Conservation (phyloP, 2,329 filamentous ascomycete genomes). For the Colletotrichum sp. region DNA sequence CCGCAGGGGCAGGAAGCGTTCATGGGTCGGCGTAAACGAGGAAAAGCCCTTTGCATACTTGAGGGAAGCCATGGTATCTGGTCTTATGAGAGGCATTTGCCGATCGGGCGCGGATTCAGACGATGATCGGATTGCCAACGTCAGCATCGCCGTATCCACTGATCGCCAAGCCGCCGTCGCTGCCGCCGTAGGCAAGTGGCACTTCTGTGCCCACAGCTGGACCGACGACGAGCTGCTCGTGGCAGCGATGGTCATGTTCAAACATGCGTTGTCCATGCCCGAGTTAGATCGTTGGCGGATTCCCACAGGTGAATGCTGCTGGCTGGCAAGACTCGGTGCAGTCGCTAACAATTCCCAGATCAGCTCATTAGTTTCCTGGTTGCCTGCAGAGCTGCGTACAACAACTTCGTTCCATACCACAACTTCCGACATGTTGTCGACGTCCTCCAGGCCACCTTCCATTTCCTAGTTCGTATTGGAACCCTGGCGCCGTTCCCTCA, state of each 20-base stretch:
- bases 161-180: conserved; percentile 72
- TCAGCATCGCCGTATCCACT: conserved; percentile 71
- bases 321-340: conserved; percentile 23
- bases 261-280: conserved; percentile 83
- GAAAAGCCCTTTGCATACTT: conserved; percentile 88
- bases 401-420: conserved; percentile 94
- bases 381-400: conserved; percentile 92
- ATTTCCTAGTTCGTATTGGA: conserved; percentile 84
- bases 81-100: conserved; percentile 88
- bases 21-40: conserved; percentile 88
- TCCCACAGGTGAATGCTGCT: conserved; percentile 67
- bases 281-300: conserved; percentile 84
- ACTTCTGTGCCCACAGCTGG: conserved; percentile 89
- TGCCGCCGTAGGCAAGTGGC: conserved; percentile 77
- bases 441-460: conserved; percentile 91
- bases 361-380: conserved; percentile 86
- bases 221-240: conserved; percentile 89
- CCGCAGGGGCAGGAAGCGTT: conserved; percentile 80
- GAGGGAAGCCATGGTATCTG: conserved; percentile 91
- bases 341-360: conserved; percentile 59
- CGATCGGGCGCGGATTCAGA: conserved; percentile 65
- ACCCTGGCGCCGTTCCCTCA: conserved; percentile 71
- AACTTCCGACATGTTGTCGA: conserved; percentile 98
- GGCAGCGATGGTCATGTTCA: conserved; percentile 85
- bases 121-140: conserved; percentile 66